Evolutionary conservation across 2,329 filamentous ascomycete species (phyloP), one percentile per base, ranked within the genome.

Genomic region (Cladosporium austrohemisphaericum): DNA sequence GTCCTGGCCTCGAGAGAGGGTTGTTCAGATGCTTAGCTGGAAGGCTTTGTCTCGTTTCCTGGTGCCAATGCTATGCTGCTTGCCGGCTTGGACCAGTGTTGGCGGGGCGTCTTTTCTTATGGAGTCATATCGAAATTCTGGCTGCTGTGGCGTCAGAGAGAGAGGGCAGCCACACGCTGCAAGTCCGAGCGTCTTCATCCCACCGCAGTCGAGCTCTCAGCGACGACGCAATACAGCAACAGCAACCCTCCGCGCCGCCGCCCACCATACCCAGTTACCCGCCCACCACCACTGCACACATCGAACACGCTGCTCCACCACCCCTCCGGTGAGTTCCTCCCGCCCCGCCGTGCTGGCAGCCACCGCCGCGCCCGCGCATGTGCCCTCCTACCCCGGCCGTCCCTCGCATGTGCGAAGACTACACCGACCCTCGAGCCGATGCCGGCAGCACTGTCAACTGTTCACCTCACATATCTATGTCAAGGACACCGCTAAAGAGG

Each of bases 91-190:
- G 33, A 19, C 23, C 33, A 47, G 38, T 47, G 32, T 46, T 20
- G n/a, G n/a, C 32, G 18, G 13, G 20, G 31, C 13, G 8, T 8
- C 23, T 47, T 47, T 46, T 31, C 44, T 45, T 19, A 31, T 41
- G 29, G 46, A 49, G 46, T 49, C 46, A 49, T 49, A 28, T 49
- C 46, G 37, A 49, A 49, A 49, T 49, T 49, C 38, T 41, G 26
- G 29, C 14, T 28, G 44, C 6, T 47, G 45, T 48, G 45, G 46
- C 46, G 37, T 25, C 29, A 36, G 46, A 33, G 37, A 18, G n/a
- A 23, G 20, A 23, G 33, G 14, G 18, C 35, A 9, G 26, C 16
- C 18, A 26, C 38, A 26, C 31, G 38, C 38, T 18, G 26, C 38
- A 41, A 35, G 38, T 13, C 38, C 38, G 38, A 41, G n/a, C n/a